phyloP scores from a whole-genome alignment of 169 alveolate species.

The Toxoplasma gondii region DNA sequence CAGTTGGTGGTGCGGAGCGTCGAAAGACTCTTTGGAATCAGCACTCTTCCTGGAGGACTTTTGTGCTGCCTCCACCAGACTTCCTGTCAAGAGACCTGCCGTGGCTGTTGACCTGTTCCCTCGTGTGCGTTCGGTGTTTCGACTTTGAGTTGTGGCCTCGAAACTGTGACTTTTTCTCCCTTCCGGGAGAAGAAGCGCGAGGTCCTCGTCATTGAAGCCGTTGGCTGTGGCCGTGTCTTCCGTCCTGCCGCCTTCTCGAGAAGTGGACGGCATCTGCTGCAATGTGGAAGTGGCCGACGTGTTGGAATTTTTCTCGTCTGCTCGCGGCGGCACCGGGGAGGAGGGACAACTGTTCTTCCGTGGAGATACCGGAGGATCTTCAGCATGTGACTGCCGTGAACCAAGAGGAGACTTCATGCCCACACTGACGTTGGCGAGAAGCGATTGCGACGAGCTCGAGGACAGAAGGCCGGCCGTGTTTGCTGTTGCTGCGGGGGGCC shows the following conservation, averaged over 20 bases:
- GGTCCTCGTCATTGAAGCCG: background rate
- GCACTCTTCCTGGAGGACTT: background rate
- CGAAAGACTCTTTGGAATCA: background rate
- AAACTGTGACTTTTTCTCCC: background rate
- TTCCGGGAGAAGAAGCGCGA: background rate
- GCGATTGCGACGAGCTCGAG: background rate
- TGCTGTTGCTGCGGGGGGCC: background rate
- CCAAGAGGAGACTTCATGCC: background rate
- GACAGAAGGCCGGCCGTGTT: background rate
- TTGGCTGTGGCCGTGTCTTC: background rate
- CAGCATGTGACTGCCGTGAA: background rate
- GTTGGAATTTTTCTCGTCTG: background rate
- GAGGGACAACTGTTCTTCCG: background rate
- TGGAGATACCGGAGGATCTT: background rate
- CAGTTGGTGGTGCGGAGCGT: no score
- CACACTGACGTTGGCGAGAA: background rate
- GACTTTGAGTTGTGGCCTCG: no score
- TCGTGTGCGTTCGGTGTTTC: no score
- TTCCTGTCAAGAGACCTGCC: background rate
- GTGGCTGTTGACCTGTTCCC: background rate
- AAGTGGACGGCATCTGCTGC: background rate
- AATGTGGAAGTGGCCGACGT: background rate
- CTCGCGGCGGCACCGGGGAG: background rate
- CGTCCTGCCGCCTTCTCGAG: background rate
- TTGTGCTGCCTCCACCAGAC: background rate